phyloP scores from a whole-genome alignment of 495 filamentous ascomycete species.

The Podospora conica region DNA sequence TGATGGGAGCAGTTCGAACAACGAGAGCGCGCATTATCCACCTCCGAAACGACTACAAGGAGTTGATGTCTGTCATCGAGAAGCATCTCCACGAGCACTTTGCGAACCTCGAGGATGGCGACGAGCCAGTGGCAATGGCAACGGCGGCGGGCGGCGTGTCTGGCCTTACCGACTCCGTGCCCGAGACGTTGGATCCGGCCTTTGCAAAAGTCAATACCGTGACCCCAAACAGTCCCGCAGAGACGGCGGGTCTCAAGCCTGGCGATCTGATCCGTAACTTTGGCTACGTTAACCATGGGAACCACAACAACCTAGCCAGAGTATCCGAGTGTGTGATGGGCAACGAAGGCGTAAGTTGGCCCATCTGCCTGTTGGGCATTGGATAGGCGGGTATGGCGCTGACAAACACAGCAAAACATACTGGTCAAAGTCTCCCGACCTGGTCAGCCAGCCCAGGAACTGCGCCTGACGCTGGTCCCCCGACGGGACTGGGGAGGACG shows the following conservation, averaged over 20 bases:
- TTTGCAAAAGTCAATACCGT: conserved; percentile 93
- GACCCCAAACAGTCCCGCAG: conserved; percentile 70
- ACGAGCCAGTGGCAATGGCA: conserved; percentile 14
- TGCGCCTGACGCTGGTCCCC: conserved; percentile 66
- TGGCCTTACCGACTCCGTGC: conserved; percentile 29
- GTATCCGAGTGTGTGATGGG: conserved; percentile 78
- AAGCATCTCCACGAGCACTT: conserved; percentile 75
- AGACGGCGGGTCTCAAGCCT: conserved; percentile 69
- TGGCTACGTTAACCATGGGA: conserved; percentile 70
- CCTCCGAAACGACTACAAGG: conserved; percentile 89
- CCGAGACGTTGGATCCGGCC: conserved; percentile 52
- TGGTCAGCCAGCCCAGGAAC: conserved; percentile 44
- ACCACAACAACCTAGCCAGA: conserved; percentile 78
- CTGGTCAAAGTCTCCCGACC: conserved; percentile 62
- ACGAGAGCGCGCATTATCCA: conserved; percentile 84
- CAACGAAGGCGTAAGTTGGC: conserved; percentile 76
- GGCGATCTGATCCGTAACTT: conserved; percentile 84
- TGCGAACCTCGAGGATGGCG: conserved; percentile 43
- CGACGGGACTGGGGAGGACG: conserved; percentile 79
- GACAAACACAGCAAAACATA: conserved; percentile 52
- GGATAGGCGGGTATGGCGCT: neutral
- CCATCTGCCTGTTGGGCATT: neutral
- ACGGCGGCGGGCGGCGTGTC: conserved; percentile 1
- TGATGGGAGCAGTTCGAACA: conserved; percentile 62
- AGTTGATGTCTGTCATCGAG: conserved; percentile 76